A percentile compares a stretch with the other conserved stretches of the same genome.
Evolutionary conservation across 495 filamentous ascomycete genomes (phyloP).

Genomic region (Astrocystis sublimbata): DNA sequence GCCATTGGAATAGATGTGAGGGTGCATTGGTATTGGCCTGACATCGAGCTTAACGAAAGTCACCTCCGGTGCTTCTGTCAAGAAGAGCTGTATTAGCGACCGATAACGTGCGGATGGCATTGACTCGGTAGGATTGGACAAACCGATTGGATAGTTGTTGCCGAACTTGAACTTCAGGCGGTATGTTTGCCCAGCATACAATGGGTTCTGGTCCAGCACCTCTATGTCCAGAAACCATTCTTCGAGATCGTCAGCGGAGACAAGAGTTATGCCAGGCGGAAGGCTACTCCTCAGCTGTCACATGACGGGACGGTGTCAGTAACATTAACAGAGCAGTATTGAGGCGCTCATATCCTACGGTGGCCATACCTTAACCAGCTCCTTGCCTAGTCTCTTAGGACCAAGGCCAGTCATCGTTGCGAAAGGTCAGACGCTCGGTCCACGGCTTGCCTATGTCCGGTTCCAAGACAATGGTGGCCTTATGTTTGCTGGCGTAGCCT

Average conservation of each 20-base stretch:
- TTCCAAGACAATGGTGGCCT: neutral
- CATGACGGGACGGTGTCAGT: constrained; percentile 17
- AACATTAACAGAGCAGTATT: neutral
- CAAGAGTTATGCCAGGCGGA: constrained; percentile 75
- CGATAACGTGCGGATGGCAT: neutral
- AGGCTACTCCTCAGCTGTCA: constrained; percentile 54
- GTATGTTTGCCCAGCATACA: constrained; percentile 80
- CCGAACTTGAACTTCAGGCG: constrained; percentile 85
- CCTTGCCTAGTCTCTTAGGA: constrained; percentile 53
- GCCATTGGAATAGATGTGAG: constrained; percentile 96
- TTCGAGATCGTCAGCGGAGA: constrained; percentile 75
- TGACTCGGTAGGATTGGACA: neutral
- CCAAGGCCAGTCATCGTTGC: constrained; percentile 46
- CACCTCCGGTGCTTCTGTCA: constrained; percentile 85
- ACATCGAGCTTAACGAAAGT: constrained; percentile 70
- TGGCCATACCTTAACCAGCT: constrained; percentile 50
- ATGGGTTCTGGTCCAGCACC: constrained; percentile 87
- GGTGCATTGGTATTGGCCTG: constrained; percentile 88
- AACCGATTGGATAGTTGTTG: constrained; percentile 88
- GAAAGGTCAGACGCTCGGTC: constrained; percentile 1
- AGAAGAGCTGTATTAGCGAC: constrained; percentile 25
- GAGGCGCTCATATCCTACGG: neutral
- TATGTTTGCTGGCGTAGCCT: neutral
- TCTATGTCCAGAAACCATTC: constrained; percentile 93
- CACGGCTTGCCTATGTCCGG: constrained; percentile 1